Evolutionary conservation across 1,284 basidiomycete species (phyloP).

Genomic region (Inonotus hispidus): DNA sequence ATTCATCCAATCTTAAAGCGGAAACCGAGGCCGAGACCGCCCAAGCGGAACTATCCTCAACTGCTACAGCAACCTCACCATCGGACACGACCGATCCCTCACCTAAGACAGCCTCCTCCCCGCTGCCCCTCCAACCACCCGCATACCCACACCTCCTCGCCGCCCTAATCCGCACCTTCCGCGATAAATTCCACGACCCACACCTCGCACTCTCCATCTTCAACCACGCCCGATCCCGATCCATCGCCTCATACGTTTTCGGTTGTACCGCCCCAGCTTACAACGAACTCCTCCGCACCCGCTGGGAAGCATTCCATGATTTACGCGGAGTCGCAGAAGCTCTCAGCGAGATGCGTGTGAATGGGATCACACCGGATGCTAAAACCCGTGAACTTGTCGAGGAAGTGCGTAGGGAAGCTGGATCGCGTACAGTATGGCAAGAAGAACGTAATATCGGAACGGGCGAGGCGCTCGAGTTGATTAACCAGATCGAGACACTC

Average conservation of each 20-base stretch:
- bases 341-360: constrained; percentile 76
- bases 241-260: constrained; percentile 75
- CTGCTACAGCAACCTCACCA: neutral
- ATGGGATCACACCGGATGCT: constrained; percentile 63
- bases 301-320: constrained; percentile 80
- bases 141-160: constrained; percentile 75
- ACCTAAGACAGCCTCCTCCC: neutral
- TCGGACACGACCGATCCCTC: neutral
- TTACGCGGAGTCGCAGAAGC: constrained; percentile 65
- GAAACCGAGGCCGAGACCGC: neutral
- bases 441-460: constrained; percentile 41
- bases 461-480: constrained; percentile 37
- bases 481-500: constrained; percentile 37
- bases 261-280: constrained; percentile 83
- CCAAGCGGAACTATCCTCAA: neutral
- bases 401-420: constrained; percentile 59
- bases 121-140: constrained; percentile 41
- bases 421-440: constrained; percentile 43
- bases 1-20: neutral
- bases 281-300: constrained; percentile 77
- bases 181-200: constrained; percentile 72
- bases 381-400: constrained; percentile 60
- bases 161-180: constrained; percentile 67
- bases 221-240: constrained; percentile 66
- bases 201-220: constrained; percentile 82